phyloP scores from a whole-genome alignment of 441 rosid species.

The Croton laevigatus region DNA sequence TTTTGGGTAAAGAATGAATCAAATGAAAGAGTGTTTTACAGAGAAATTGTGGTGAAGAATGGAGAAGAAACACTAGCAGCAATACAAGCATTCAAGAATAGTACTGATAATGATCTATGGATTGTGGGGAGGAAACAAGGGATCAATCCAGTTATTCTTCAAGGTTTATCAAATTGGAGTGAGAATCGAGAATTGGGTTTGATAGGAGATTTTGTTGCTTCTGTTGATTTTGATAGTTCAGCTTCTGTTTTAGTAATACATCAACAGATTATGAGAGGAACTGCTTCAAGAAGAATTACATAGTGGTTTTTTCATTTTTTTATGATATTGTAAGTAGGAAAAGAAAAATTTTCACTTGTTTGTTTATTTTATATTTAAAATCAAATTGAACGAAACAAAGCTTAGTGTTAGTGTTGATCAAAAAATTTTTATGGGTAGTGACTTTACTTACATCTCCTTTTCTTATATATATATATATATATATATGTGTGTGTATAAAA shows the following conservation, averaged over 20 bases:
- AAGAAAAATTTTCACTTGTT: too few relatives aligned
- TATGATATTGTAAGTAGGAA: too few relatives aligned
- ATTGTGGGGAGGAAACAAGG: conserved; percentile 71
- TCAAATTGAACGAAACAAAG: too few relatives aligned
- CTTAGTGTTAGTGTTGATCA: too few relatives aligned
- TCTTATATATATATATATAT: too few relatives aligned
- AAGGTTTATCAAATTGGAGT: conserved; percentile 63
- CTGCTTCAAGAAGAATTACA: background rate
- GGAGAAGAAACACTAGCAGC: conserved; percentile 67
- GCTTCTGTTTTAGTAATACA: conserved; percentile 73
- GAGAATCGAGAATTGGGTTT: conserved; percentile 56
- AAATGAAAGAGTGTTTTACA: conserved; percentile 50
- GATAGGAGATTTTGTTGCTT: conserved; percentile 59
- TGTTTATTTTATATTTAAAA: too few relatives aligned
- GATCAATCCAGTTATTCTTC: conserved; percentile 52
- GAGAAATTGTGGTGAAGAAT: conserved; percentile 57
- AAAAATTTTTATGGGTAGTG: too few relatives aligned
- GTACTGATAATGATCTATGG: conserved; percentile 52
- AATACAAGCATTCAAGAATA: conserved; percentile 47
- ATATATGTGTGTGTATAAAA: too few relatives aligned
- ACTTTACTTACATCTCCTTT: too few relatives aligned
- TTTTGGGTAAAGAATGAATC: conserved; percentile 72
- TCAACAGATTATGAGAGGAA: conserved; percentile 56
- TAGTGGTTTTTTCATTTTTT: background rate
- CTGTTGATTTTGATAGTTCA: conserved; percentile 39